A percentile compares a stretch with the other conserved stretches of the same genome.
Conservation (phyloP, 345 rosid genomes). For the Eucalyptus pauciflora region DNA sequence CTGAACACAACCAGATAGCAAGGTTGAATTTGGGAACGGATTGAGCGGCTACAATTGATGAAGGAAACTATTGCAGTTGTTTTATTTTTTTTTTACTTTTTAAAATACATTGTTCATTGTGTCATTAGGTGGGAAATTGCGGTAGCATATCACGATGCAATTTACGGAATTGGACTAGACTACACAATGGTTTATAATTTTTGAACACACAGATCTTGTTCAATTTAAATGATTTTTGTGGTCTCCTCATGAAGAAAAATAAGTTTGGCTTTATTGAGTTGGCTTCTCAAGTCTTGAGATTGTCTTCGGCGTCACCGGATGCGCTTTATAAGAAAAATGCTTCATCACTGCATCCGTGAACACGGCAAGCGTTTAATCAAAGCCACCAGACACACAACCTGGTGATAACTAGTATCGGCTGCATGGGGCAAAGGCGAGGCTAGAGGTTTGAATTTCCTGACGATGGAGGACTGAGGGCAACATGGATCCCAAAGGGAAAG, state of each 20-base stretch:
- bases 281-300: not conserved
- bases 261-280: not conserved
- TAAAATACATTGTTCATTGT: not conserved
- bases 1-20: not conserved
- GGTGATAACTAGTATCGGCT: not conserved
- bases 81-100: not conserved
- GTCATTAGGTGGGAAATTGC: not conserved
- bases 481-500: not conserved
- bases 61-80: not conserved
- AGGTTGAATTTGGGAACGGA: conserved; percentile 2
- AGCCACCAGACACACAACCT: not conserved
- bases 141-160: not conserved
- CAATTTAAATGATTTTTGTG: not conserved
- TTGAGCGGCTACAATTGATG: not conserved
- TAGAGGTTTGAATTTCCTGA: not conserved
- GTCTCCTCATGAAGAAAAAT: not conserved
- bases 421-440: not conserved
- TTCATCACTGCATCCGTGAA: not conserved
- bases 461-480: not conserved
- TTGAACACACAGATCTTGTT: not conserved
- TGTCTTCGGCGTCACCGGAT: not conserved
- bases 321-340: not conserved
- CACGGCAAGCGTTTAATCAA: not conserved
- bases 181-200: not conserved
- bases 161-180: not conserved